phyloP scores from a whole-genome alignment of 2,329 filamentous ascomycete genomes.

The Keithomyces neogunnii region DNA sequence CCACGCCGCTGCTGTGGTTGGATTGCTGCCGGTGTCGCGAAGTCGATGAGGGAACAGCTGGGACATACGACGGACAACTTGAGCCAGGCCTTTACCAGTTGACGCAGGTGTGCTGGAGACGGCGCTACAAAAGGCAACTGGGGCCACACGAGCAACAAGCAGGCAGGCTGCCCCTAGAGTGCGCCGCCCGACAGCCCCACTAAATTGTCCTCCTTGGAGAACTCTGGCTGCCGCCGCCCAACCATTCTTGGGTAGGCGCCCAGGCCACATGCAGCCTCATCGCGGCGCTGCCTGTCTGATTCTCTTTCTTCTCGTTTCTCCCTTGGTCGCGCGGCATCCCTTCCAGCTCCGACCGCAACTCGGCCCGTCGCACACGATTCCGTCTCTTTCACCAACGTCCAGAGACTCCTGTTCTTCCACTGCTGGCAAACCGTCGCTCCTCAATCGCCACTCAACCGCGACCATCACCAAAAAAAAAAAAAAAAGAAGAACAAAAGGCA shows the following conservation, averaged over 20 bases:
- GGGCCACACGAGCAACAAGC: neutral
- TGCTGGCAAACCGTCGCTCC: neutral
- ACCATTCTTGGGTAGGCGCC: too few species aligned
- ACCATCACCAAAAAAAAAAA: neutral
- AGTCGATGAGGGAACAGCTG: too few species aligned
- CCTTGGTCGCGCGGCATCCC: constrained; percentile 2
- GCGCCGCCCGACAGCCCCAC: constrained; percentile 1
- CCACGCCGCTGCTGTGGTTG: neutral
- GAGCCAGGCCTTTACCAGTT: neutral
- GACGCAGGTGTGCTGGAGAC: neutral
- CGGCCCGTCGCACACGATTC: neutral
- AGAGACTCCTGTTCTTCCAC: neutral
- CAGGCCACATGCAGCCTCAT: neutral
- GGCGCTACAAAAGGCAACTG: neutral
- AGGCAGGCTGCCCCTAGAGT: neutral
- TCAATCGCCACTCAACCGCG: neutral
- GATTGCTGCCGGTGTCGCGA: too few species aligned
- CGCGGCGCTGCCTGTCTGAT: neutral
- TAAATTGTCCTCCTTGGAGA: neutral
- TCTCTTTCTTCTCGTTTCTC: neutral
- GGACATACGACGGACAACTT: too few species aligned
- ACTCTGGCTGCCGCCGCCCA: too few species aligned
- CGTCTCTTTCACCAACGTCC: neutral
- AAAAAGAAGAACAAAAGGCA: too few species aligned
- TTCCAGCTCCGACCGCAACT: constrained; percentile 1